Evolutionary conservation across 202 grass and related monocot species (phyloP), one percentile per base, ranked within the genome.

Genomic region (Alloteropsis angusta): DNA sequence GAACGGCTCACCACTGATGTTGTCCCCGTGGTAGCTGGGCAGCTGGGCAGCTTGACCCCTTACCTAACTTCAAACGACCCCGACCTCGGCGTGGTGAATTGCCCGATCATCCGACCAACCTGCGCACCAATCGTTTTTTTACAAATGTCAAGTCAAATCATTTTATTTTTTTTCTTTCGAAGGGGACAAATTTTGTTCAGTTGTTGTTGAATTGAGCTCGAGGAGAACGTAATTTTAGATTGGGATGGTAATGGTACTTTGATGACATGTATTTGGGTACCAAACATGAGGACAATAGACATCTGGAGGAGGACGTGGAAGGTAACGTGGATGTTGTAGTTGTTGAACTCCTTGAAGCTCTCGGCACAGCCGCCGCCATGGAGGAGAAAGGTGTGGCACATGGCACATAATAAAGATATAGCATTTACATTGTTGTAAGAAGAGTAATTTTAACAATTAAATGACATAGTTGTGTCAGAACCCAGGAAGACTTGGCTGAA

Each of bases 261-360:
- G 80, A 94, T 30, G 72, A 91, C 73, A 15, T 83, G 86, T 86
- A 94, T 75, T 39, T 94, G 80, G 77, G 77, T 82, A 7, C 80
- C 85, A 80, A 90, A 88, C 80, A 81, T 91, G 48, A 94, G 88
- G 49, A 94, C 85, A 21, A 60, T 88, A 56, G 78, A 80, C 91
- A 94, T 94, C 85, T 91, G 88, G 25, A 88, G 85, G 65, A 91
- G 60, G 72, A 91, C 55, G 25, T 83, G 88, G 83, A 91, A 93
- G 48, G 91, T 88, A 80, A 88, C 91, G 0, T 76, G 83, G 76
- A 88, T 93, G 77, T 93, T 93, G 85, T 88, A 82, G 43, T 71
- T 88, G 76, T 86, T 91, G 77, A 90, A 91, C 83, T 93, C 88
- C 71, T 88, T 88, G 83, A 93, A 93, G 72, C 91, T 93, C 85